Base-by-base conservation (phyloP, 2,329 filamentous ascomycete species). In the Nakataea oryzae region DNA sequence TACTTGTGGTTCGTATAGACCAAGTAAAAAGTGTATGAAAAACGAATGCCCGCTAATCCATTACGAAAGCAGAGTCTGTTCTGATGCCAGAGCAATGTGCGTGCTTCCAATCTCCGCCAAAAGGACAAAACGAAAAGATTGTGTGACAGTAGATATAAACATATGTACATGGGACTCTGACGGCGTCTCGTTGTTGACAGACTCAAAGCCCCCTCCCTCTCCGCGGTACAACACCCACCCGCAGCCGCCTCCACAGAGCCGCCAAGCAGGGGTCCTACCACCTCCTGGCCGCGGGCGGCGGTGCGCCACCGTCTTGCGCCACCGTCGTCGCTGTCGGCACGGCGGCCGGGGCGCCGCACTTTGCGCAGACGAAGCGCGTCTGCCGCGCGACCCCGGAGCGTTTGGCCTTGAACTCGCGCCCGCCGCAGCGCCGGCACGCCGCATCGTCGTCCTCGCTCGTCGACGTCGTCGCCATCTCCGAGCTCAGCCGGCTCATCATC, bases 351-450 rank as follows among this genome's bases (percentile, higher is more conserved):
- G 67, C 71, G 3, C 79, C 79, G 65, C 80, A 90, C 57, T 76
- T 79, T 47, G 80, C 80, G 71, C 87, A 90, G n/a, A 86, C 78
- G 65, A 89, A 72, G 64, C 76, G 77, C 9, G 79, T 80, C 30
- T 76, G 27, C 26, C 50, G 26, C 50, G 21, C 59, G 28, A 54
- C 24, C n/a, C 50, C 79, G 4, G 79, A 74, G 64, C 80, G 83
- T 66, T 80, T 84, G 1, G 82, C 82, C 65, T 83, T 83, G 66
- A 91, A 91, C 64, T 86, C 84, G 26, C 74, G 80, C 1, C 82
- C 79, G 5, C 81, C 80, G 68, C 88, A 91, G 64, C 78, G 79
- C 27, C 76, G 74, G 68, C 87, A 90, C 28, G 72, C 77, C 66
- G 83, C 71, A 47, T 78, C 75, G 60, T 80, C 78, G 21, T 74